Evolutionary conservation across 306 rosid genomes (phyloP), one percentile per base, ranked within the genome.

Genomic region (Cercis canadensis): DNA sequence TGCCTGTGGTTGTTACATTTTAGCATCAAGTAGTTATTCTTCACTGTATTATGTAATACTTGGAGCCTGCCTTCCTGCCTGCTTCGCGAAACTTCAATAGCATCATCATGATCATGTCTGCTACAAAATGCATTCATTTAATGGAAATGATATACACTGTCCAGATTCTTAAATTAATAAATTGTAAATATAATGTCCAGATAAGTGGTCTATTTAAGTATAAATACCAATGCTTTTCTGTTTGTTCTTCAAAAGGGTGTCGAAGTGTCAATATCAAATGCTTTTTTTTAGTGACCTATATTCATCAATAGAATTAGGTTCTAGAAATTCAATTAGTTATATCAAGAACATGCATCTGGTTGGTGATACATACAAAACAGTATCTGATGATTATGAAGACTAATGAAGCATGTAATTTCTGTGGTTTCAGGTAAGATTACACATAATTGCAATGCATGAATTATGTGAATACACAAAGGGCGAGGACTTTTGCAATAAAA

Each of bases 401-500:
- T 87, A 61, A 83, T 79, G 52, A 56, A 64, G 75, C 34, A 62
- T 70, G 75, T 52, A 57, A 77, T 72, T 69, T 59, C 59, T 69
- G 58, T 77, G 74, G 63, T 83, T 75, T 78, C 95, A 94, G 99
- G 89, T 94, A 83, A 89, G 89, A 75, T 80, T 94, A 76, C 99
- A 94, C 65, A 91, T 94, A 81, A 78, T 94, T 79, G 96, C 92
- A 37, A 94, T 94, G 97, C 97, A 94, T 69, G 97, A 94, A 71
- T 80, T 94, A 75, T 94, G 99, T 57, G 99, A 94, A 81, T 88
- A 89, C 86, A 83, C 95, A 56, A 94, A 84, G 82, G 99, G 99
- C 72, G 99, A 94, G 74, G 99, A 97, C 71, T 94, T n/a, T n/a
- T n/a, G n/a, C n/a, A n/a, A n/a, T n/a, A n/a, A n/a, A n/a, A n/a